These are phyloP conservation scores for Nadsonia commutata DNA, from an alignment of 1,139 yeast species.

Conservation along the genomic window DNA sequence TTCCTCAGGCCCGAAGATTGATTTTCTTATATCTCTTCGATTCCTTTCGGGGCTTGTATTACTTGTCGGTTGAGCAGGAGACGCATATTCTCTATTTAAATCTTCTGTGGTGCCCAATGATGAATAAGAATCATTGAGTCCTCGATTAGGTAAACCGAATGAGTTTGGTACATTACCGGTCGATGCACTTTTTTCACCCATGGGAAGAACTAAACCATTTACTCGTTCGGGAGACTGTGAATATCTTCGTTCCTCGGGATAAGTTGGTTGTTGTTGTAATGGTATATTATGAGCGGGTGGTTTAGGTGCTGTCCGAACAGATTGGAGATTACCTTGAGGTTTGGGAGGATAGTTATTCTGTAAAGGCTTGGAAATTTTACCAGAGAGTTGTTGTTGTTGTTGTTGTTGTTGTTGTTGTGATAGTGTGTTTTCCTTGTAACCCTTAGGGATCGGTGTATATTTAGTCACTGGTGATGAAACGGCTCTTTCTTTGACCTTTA, in stretches of 20 bases:
- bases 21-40: conserved; percentile 11
- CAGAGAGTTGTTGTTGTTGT: too few relatives aligned
- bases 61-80: background rate
- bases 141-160: too few relatives aligned
- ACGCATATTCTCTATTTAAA: conserved; percentile 2
- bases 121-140: conserved; percentile 1
- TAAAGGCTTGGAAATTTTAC: too few relatives aligned
- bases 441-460: too few relatives aligned
- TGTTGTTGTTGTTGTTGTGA: too few relatives aligned
- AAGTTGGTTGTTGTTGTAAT: background rate
- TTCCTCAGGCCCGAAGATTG: conserved; percentile 13
- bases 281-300: background rate
- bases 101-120: conserved; percentile 1
- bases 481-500: conserved; percentile 7
- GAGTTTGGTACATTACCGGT: too few relatives aligned
- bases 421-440: too few relatives aligned
- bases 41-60: conserved; percentile 1
- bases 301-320: background rate
- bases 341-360: too few relatives aligned
- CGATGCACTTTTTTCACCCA: conserved; percentile 3
- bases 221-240: conserved; percentile 1
- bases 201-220: conserved; percentile 1
- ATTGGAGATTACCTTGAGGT: background rate
- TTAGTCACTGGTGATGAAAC: too few relatives aligned
- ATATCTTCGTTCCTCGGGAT: conserved; percentile 1